Conservation (phyloP, 2,329 filamentous ascomycete genomes). For the Sporothrix pseudoabietina region DNA sequence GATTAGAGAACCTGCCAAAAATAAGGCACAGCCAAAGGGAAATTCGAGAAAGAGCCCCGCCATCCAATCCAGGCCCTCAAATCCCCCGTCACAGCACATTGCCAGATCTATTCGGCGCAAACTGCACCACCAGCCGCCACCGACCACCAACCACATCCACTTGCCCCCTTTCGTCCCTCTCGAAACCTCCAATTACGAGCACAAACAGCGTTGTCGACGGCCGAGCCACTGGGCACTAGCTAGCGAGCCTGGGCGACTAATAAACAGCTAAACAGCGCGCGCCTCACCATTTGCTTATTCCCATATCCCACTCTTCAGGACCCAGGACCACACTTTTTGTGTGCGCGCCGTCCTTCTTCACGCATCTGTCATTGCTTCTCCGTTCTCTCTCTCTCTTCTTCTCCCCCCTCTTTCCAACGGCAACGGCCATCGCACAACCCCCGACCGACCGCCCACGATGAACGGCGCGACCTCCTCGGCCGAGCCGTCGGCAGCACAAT, state of each 20-base stretch:
- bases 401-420: background rate
- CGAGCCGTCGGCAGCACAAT: slow-evolving; percentile 26
- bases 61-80: slow-evolving; percentile 10
- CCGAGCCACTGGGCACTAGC: slow-evolving; percentile 16
- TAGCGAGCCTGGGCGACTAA: slow-evolving; percentile 20
- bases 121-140: background rate
- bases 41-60: slow-evolving; percentile 26
- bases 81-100: background rate
- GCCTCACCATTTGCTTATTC: slow-evolving; percentile 23
- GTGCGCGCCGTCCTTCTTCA: slow-evolving; percentile 11
- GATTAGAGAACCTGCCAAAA: background rate
- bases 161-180: background rate
- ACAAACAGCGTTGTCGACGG: slow-evolving; percentile 7
- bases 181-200: slow-evolving; percentile 11
- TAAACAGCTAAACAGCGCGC: slow-evolving; percentile 29
- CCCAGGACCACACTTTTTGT: slow-evolving; percentile 7
- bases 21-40: background rate
- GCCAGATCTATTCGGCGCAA: background rate
- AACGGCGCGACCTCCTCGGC: slow-evolving; percentile 31
- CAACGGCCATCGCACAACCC: background rate
- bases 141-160: background rate
- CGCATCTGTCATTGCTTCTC: background rate
- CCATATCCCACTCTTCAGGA: slow-evolving; percentile 20
- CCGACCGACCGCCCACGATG: slow-evolving; percentile 31
- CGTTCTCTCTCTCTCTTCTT: background rate